These are phyloP conservation scores for Backusella mclennaniae DNA, from an alignment of 192 early-diverging fungal genomes.

Conservation along the genomic window DNA sequence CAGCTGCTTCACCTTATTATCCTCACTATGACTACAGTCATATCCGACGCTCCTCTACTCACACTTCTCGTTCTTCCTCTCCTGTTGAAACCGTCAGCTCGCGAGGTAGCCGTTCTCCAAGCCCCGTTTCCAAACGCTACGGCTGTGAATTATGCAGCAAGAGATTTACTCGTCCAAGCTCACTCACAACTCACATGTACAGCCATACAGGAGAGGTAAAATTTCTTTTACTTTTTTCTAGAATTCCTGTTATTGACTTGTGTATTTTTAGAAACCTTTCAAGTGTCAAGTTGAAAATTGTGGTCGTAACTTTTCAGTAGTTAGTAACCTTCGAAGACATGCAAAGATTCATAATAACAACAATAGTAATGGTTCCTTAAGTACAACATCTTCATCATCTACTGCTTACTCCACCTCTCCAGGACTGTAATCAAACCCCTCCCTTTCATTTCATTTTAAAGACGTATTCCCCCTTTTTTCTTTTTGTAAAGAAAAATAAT, in stretches of 20 bases:
- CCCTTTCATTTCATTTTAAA: constrained; percentile 3
- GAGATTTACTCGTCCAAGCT: constrained; percentile 33
- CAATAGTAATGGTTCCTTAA: background rate
- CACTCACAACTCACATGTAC: constrained; percentile 30
- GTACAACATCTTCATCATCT: background rate
- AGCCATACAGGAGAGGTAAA: constrained; percentile 36
- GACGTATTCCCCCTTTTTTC: background rate
- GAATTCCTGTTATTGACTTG: background rate
- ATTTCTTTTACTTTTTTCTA: background rate
- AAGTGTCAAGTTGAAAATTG: constrained; percentile 14
- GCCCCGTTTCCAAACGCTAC: constrained; percentile 28
- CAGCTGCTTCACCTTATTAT: constrained; percentile 4
- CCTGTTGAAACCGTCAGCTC: constrained; percentile 8
- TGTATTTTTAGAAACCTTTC: constrained; percentile 15
- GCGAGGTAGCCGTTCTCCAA: background rate
- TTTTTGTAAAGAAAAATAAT: background rate
- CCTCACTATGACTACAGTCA: background rate
- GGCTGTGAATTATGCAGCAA: constrained; percentile 24
- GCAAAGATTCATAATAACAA: constrained; percentile 9
- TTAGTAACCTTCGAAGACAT: constrained; percentile 20
- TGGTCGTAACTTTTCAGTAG: constrained; percentile 14
- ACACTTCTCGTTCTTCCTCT: constrained; percentile 13
- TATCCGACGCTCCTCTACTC: background rate
- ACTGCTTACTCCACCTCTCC: background rate
- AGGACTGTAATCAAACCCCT: background rate